Base-by-base conservation (phyloP, 2,329 filamentous ascomycete genomes). In the Truncatella angustata region DNA sequence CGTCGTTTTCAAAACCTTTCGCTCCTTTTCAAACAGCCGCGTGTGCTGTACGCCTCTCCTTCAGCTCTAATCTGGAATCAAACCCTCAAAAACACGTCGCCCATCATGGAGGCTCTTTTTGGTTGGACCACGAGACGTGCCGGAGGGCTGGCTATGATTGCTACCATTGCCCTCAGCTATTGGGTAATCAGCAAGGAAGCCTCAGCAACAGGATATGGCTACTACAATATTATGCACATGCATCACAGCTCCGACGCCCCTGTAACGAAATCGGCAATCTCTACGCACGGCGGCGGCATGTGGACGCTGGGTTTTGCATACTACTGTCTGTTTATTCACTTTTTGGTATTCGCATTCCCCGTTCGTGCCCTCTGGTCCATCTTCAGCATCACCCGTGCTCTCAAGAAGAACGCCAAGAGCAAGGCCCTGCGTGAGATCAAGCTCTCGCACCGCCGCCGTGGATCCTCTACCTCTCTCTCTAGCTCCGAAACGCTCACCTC, bases 321-420 rank as follows among this genome's bases (percentile, higher is more conserved):
- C 61, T 90, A 88, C 68, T 83, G 80, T 49, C 71, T 88, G 16
- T 64, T 86, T 30, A 79, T 88, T 51, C 86, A 90, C 65, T 52
- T 83, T 50, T 72, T 87, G 50, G 84, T 87, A 60, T 80, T 82
- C 56, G 66, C 77, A 28, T 88, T 89, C 59, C 82, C 84, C 20
- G 62, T 85, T 5, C 79, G 85, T 54, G 80, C 83, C 21, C 82
- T 78, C 67, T 86, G 77, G 73, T 78, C 82, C 14, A 75, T 86
- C 47, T 79, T 78, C 73, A 77, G 78, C 60, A 73, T 86, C 50
- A 82, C 81, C 14, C 68, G 69, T 23, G 73, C 70, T 55, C 66
- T 85, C 47, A 73, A 72, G 56, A 76, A 73, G 61, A 70, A 70
- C 3, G 69, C 71, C 14, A 71, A 69, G 35, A 73, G 69, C 66